Conservation (phyloP, 192 early-diverging fungal genomes). For the Chytriomyces sp. region DNA sequence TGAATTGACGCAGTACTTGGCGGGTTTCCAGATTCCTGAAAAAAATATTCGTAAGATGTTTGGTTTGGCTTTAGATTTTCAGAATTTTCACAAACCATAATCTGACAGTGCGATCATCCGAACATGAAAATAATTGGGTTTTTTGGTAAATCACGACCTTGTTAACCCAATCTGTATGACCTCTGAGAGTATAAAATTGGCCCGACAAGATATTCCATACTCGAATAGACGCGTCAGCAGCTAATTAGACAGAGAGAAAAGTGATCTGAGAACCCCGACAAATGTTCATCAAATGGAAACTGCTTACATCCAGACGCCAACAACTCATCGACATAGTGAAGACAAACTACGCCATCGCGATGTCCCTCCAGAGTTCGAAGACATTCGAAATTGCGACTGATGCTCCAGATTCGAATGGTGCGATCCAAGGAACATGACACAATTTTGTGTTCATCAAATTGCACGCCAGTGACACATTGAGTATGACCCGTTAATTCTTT, state of each 20-base stretch:
- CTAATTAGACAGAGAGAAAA: not conserved
- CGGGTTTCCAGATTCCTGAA: conserved; percentile 70
- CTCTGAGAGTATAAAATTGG: conserved; percentile 72
- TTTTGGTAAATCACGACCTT: conserved; percentile 74
- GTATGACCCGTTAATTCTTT: conserved; percentile 84
- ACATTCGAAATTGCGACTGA: conserved; percentile 79
- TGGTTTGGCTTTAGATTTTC: conserved; percentile 43
- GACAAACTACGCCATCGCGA: conserved; percentile 75
- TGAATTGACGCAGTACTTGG: conserved; percentile 64
- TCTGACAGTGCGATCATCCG: conserved; percentile 82
- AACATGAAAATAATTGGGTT: conserved; percentile 74
- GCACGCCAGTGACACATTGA: conserved; percentile 81
- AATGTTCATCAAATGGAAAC: conserved; percentile 18
- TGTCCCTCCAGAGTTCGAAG: conserved; percentile 82
- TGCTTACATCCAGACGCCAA: conserved; percentile 76
- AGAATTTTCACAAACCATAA: conserved; percentile 47
- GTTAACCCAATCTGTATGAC: conserved; percentile 93
- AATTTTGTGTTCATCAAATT: conserved; percentile 94
- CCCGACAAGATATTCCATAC: conserved; percentile 82
- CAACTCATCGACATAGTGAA: conserved; percentile 81
- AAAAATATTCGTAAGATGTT: not conserved
- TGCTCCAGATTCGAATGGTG: conserved; percentile 91
- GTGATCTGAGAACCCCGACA: not conserved
- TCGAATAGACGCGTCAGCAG: conserved; percentile 78
- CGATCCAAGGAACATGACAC: conserved; percentile 92